Base-by-base conservation (phyloP, 495 filamentous ascomycete genomes). In the Neurospora sp. region DNA sequence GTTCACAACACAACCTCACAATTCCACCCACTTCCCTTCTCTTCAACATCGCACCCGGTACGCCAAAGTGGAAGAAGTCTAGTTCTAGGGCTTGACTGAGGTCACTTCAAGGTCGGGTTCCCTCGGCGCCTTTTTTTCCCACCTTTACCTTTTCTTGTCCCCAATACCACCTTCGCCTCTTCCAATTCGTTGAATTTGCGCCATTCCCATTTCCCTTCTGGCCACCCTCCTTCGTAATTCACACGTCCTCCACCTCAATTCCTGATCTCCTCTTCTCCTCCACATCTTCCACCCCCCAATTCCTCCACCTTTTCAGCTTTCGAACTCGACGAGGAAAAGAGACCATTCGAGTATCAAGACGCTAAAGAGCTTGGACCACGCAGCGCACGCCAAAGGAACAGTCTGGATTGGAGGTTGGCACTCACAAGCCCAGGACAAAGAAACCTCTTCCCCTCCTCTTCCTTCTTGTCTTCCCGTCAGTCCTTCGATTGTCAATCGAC, bases 401-500 rank as follows among this genome's bases (percentile, higher is more conserved):
- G 27, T 66, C 54, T 31, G 54, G 27, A 62, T 31, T 62, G 54
- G 54, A 62, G 46, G 20, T 54, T 48, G 44, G 44, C 44, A 48
- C 44, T 48, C 44, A 20, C 44, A 59, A 62, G 54, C 54, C 54
- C 54, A 62, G 54, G 54, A 66, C 54, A 66, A 66, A 35, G 54
- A 66, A 66, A 66, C 54, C 27, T 62, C 54, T 66, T 66, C 54
- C 27, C 27, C 54, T 37, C 54, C 6, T 66, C 54, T 66, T 66
- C 54, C 54, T 31, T 35, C 27, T 66, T 66, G 54, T 35, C 48
- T 59, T 59, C 11, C 48, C 40, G 54, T 39, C 62, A 39, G 39
- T 70, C 69, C 72, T 54, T 73, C 62, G 46, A 59, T 73, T 54
- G 42, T 73, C 48, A 75, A 72, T 44, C 73, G 31, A 42, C 39